A percentile compares a stretch with the other conserved stretches of the same genome.
Evolutionary conservation across 495 filamentous ascomycete genomes (phyloP).

Genomic region (Talaromyces wortmannii): DNA sequence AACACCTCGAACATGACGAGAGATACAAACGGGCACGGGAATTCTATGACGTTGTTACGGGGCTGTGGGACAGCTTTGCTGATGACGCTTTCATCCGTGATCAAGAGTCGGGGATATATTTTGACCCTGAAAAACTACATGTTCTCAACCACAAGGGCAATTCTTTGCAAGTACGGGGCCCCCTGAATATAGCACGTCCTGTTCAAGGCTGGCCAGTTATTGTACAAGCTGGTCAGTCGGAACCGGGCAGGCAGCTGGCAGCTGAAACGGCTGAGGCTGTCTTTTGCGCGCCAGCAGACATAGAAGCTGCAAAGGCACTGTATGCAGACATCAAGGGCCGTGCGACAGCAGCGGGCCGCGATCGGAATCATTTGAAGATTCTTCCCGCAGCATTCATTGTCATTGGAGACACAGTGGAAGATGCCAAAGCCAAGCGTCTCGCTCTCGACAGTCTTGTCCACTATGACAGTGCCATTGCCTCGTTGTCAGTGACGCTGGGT

Average conservation of each 20-base stretch:
- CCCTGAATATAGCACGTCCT: conserved; percentile 46
- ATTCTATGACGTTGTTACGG: conserved; percentile 31
- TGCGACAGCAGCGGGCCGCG: conserved; percentile 32
- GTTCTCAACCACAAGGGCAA: conserved; percentile 43
- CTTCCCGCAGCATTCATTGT: conserved; percentile 45
- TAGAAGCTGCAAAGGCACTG: conserved; percentile 40
- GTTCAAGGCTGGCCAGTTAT: conserved; percentile 52
- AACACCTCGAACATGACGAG: conserved; percentile 27
- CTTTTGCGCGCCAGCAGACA: conserved; percentile 34
- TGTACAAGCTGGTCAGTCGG: conserved; percentile 48
- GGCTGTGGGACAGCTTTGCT: conserved; percentile 46
- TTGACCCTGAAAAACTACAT: conserved; percentile 42
- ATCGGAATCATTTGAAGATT: conserved; percentile 41
- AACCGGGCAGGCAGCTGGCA: conserved; percentile 45
- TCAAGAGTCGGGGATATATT: conserved; percentile 37
- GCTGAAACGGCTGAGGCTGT: conserved; percentile 50
- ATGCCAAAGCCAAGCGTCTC: conserved; percentile 40
- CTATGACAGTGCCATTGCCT: conserved; percentile 50
- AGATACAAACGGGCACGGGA: conserved; percentile 32
- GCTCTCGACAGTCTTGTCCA: conserved; percentile 45
- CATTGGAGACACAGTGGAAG: conserved; percentile 33
- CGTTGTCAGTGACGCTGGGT: conserved; percentile 41
- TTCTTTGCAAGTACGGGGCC: conserved; percentile 36
- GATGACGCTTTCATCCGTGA: conserved; percentile 47
- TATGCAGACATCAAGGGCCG: conserved; percentile 47